Evolutionary conservation across 495 filamentous ascomycete genomes (phyloP).

Genomic region (Penicillium silybi): DNA sequence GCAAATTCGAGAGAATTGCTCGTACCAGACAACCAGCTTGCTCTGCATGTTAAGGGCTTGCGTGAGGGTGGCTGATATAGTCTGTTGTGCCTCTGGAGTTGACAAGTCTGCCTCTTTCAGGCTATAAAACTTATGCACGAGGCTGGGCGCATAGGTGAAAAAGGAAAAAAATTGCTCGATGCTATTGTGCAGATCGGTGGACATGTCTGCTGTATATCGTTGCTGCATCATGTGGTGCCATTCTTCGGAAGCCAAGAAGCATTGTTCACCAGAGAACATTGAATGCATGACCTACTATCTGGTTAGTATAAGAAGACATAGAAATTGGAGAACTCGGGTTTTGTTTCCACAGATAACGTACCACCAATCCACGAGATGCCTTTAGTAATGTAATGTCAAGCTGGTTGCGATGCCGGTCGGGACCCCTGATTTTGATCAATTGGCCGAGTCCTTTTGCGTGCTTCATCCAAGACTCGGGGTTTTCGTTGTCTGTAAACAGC

Average conservation of each 20-base stretch:
- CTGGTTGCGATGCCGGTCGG: conserved; percentile 21
- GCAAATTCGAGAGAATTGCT: conserved; percentile 16
- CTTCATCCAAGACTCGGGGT: conserved; percentile 36
- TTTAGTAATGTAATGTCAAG: conserved; percentile 29
- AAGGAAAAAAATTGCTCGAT: conserved; percentile 31
- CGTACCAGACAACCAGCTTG: conserved; percentile 24
- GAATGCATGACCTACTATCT: conserved; percentile 31
- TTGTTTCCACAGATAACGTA: conserved; percentile 7
- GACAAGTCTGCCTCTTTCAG: conserved; percentile 18
- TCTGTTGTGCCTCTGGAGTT: conserved; percentile 6
- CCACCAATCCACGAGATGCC: conserved; percentile 30
- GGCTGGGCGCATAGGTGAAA: conserved; percentile 28
- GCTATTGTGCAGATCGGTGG: conserved; percentile 10
- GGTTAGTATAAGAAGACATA: background rate
- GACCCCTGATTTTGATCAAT: conserved; percentile 24
- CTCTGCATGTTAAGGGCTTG: conserved; percentile 22
- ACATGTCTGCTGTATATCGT: conserved; percentile 14
- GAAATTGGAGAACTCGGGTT: background rate
- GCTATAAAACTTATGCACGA: conserved; percentile 27
- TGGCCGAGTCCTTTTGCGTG: conserved; percentile 34
- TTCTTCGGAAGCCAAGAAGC: conserved; percentile 26
- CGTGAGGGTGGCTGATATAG: conserved; percentile 14
- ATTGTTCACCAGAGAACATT: conserved; percentile 30
- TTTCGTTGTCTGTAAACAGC: conserved; percentile 31
- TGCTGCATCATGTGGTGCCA: conserved; percentile 32